phyloP scores from a whole-genome alignment of 805 yeast genomes.

The Zygosaccharomyces siamensis region DNA sequence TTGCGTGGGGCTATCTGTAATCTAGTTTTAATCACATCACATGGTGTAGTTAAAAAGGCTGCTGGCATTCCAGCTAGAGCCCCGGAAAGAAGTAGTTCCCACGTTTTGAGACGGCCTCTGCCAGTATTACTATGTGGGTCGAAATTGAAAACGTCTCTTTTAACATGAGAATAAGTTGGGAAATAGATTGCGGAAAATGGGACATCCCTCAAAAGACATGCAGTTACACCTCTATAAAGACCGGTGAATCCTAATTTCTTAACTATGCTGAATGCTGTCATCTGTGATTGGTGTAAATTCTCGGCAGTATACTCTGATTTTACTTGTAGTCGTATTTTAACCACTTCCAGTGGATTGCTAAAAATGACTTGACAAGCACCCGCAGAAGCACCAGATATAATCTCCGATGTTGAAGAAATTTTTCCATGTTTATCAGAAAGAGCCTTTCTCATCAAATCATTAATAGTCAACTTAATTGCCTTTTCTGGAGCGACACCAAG shows the following conservation, averaged over 20 bases:
- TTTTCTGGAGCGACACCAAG: slow-evolving; percentile 98
- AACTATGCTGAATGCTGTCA: slow-evolving; percentile 55
- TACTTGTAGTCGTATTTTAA: slow-evolving; percentile 89
- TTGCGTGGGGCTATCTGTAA: slow-evolving; percentile 76
- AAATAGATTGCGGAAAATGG: slow-evolving; percentile 96
- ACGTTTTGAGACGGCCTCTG: slow-evolving; percentile 58
- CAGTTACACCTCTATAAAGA: slow-evolving; percentile 83
- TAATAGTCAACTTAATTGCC: slow-evolving; percentile 92
- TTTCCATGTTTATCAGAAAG: slow-evolving; percentile 53
- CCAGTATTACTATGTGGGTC: slow-evolving; percentile 65
- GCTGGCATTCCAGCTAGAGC: slow-evolving; percentile 98
- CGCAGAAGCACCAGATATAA: slow-evolving; percentile 86
- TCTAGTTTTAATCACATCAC: slow-evolving; percentile 94
- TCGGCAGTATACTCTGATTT: slow-evolving; percentile 64
- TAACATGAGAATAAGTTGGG: slow-evolving; percentile 93
- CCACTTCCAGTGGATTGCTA: slow-evolving; percentile 94
- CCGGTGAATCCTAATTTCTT: slow-evolving; percentile 78
- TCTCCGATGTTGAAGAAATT: slow-evolving; percentile 55
- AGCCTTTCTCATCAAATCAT: slow-evolving; percentile 75
- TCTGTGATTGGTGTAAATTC: slow-evolving; percentile 35
- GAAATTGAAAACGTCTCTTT: slow-evolving; percentile 72
- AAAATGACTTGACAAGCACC: slow-evolving; percentile 96
- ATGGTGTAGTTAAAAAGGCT: slow-evolving; percentile 93
- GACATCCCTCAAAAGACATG: slow-evolving; percentile 90
- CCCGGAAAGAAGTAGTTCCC: slow-evolving; percentile 84